Evolutionary conservation across 106 monocot genomes (phyloP).

Genomic region (Allium fistulosum): DNA sequence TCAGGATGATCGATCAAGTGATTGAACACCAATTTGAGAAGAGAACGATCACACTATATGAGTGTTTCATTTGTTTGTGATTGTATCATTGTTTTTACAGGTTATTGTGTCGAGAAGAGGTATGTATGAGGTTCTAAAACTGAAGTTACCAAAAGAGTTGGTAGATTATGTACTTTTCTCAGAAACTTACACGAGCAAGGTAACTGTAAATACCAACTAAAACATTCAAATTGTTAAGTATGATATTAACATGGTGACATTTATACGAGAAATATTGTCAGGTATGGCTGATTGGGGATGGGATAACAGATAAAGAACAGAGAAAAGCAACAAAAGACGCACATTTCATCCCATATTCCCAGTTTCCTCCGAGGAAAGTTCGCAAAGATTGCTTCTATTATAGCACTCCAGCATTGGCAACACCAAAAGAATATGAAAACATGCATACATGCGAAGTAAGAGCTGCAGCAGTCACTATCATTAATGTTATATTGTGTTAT

Average conservation of each 20-base stretch:
- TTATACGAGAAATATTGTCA: not conserved
- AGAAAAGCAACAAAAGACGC: constrained; percentile 21
- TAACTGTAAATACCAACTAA: not conserved
- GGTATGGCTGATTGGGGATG: constrained; percentile 61
- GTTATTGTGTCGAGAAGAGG: constrained; percentile 21
- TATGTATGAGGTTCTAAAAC: constrained; percentile 34
- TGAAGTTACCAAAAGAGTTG: constrained; percentile 22
- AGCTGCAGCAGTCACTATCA: not conserved
- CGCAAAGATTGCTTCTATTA: constrained; percentile 49
- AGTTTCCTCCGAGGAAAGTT: constrained; percentile 33
- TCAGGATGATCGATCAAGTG: no score
- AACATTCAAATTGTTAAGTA: no score
- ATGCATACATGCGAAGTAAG: constrained; percentile 69
- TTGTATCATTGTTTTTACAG: constrained; percentile 12
- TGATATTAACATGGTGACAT: no score
- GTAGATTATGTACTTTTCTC: constrained; percentile 27
- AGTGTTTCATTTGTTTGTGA: not conserved
- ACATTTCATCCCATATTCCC: constrained; percentile 58
- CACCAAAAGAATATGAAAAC: constrained; percentile 55
- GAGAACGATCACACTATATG: not conserved
- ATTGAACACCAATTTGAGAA: not conserved
- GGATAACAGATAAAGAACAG: constrained; percentile 33
- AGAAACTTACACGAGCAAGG: constrained; percentile 24
- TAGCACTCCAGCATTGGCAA: constrained; percentile 43
- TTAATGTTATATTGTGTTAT: not conserved